A percentile compares a stretch with the other conserved stretches of the same genome.
Evolutionary conservation across 257 asterid genomes (phyloP).

Genomic region (Forsythia viridissima): DNA sequence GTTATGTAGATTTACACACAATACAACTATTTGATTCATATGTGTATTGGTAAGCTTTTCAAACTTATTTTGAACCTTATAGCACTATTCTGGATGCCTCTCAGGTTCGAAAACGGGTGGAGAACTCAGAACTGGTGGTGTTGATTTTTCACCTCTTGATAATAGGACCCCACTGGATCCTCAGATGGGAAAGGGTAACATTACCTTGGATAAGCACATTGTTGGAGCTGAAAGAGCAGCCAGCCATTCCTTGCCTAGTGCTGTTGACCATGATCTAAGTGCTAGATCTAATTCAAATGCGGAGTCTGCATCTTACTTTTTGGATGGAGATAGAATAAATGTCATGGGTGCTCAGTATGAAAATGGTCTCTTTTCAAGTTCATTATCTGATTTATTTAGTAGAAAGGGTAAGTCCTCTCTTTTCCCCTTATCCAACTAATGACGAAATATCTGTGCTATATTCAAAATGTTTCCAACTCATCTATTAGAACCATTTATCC

Average conservation of each 20-base stretch:
- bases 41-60: background rate
- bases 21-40: background rate
- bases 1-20: slow-evolving; percentile 14
- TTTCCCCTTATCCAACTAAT: slow-evolving; percentile 10
- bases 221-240: slow-evolving; percentile 60
- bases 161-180: slow-evolving; percentile 56
- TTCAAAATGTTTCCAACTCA: slow-evolving; percentile 3
- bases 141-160: slow-evolving; percentile 60
- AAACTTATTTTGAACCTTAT: slow-evolving; percentile 11
- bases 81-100: slow-evolving; percentile 12
- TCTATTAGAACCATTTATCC: no score
- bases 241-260: slow-evolving; percentile 75
- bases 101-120: slow-evolving; percentile 70
- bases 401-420: slow-evolving; percentile 61
- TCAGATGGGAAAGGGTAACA: slow-evolving; percentile 47
- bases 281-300: slow-evolving; percentile 46
- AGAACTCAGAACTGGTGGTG: slow-evolving; percentile 40
- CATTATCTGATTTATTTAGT: slow-evolving; percentile 80
- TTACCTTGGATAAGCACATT: slow-evolving; percentile 47
- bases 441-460: slow-evolving; percentile 1
- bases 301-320: slow-evolving; percentile 52
- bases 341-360: slow-evolving; percentile 68
- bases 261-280: slow-evolving; percentile 59
- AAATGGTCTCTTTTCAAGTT: slow-evolving; percentile 93
- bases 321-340: slow-evolving; percentile 64